Evolutionary conservation across 352 stramenopile species (phyloP), one percentile per base, ranked within the genome.

Genomic region (Thraustochytrium sp.): DNA sequence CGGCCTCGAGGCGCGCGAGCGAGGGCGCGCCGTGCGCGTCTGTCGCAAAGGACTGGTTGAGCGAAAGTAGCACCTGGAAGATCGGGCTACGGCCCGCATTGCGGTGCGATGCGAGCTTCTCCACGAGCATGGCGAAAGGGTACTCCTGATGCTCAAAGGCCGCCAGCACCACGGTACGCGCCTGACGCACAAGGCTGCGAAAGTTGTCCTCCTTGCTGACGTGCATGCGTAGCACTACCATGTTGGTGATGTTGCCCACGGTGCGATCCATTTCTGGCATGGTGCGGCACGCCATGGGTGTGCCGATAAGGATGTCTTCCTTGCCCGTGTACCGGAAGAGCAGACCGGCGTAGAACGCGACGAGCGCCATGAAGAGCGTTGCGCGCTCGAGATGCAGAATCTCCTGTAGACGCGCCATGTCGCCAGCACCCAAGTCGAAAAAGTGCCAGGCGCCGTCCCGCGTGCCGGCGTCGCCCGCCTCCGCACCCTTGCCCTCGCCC

Each of bases 241-340:
- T 31, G 37, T 84, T 84, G 29, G 62, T 80, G 34, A 74, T 78
- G 48, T 84, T 75, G 2, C 75, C 75, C 2, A 84, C 75, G 18
- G 62, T 75, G n/a, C 38, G 54, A 26, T 84, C 55, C 23, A 82
- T 0, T 1, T 62, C 75, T 4, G 75, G 55, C 23, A 63, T 42
- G 13, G 61, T 80, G 38, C 62, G 75, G 26, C 75, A 75, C n/a
- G 75, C 75, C 54, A 80, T 80, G 37, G 75, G 75, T 16, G 62
- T 84, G 11, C 75, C 75, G 40, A 84, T 84, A 3, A 84, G 3
- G 65, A 84, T 49, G 42, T 82, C 74, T n/a, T 82, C 74, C 29
- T 82, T 51, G 5, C 75, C 55, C 29, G 59, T 83, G 37, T 82
- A 80, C 8, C 75, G 75, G 48, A 84, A 59, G 2, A 84, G 40